phyloP scores from a whole-genome alignment of 805 yeast species.

The Grigorovia transvaalensis region DNA sequence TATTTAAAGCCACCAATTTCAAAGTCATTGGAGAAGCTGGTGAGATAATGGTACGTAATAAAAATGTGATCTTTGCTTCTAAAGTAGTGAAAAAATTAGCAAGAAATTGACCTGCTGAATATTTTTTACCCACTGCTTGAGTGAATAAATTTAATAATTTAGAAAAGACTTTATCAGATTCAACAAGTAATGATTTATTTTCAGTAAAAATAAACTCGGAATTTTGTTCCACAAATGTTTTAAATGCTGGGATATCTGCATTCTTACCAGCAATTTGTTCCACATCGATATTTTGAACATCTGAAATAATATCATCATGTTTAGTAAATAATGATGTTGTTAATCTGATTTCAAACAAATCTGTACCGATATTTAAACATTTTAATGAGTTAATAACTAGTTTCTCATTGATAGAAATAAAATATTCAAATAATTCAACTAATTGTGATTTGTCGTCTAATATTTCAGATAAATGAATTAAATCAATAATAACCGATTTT shows the following conservation, averaged over 20 bases:
- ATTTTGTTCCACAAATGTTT: slow-evolving; percentile 24
- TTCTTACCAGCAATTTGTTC: slow-evolving; percentile 20
- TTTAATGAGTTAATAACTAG: slow-evolving; percentile 32
- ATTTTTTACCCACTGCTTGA: slow-evolving; percentile 33
- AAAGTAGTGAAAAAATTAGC: slow-evolving; percentile 30
- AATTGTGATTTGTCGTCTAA: slow-evolving; percentile 32
- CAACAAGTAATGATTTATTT: slow-evolving; percentile 26
- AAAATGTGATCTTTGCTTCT: slow-evolving; percentile 45
- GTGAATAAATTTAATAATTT: slow-evolving; percentile 35
- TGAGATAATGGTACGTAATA: slow-evolving; percentile 46
- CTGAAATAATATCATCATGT: slow-evolving; percentile 21
- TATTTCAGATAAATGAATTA: slow-evolving; percentile 30
- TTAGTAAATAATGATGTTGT: slow-evolving; percentile 46
- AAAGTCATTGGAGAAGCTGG: slow-evolving; percentile 49
- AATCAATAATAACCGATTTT: slow-evolving; percentile 31
- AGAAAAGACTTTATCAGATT: slow-evolving; percentile 32
- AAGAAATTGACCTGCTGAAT: slow-evolving; percentile 26
- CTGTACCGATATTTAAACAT: slow-evolving; percentile 30
- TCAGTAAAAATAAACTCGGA: slow-evolving; percentile 21
- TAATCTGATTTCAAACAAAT: slow-evolving; percentile 50
- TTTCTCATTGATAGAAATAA: slow-evolving; percentile 29
- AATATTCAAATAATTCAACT: slow-evolving; percentile 32
- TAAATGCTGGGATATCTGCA: slow-evolving; percentile 17
- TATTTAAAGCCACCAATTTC: slow-evolving; percentile 40
- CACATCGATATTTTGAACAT: slow-evolving; percentile 22